Evolutionary conservation across 2,329 filamentous ascomycete species (phyloP), one percentile per base, ranked within the genome.

Genomic region (Hypoxylon sp.): DNA sequence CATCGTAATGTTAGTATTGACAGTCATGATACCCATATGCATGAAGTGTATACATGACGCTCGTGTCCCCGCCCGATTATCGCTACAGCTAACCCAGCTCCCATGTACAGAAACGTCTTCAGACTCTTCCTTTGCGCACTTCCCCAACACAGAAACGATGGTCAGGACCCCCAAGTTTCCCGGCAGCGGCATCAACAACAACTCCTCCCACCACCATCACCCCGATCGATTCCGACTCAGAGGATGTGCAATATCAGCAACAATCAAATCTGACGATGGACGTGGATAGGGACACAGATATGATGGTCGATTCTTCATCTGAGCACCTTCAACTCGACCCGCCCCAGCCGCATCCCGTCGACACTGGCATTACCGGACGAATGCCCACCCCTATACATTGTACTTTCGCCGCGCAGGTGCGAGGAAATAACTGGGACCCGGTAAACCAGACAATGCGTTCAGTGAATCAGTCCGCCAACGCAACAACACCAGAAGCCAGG

Each of bases 371-470:
- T 50, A 80, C 80, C 19, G 82, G 83, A 63, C 85, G 87, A 52
- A 84, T 89, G 77, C 87, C 87, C 2, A 89, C 87, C 1, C 87
- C 87, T 1, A 88, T 89, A n/a, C 84, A 88, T 70, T 84, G 85
- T 66, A 86, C 79, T 55, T 89, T 89, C 73, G 84, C 85, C 1
- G 82, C 83, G 2, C 86, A 89, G 73, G 80, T 87, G 24, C 82
- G 85, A 62, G 85, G 86, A n/a, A 84, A 83, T 70, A 83, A 82
- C 70, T 83, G 84, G 81, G 81, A 81, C 71, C 71, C 80, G 54
- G 63, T 81, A 63, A 75, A 78, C 58, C 74, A 80, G 63, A 76
- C 78, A 68, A 63, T 73, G 10, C 60, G 70, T 77, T 75, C 75
- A 72, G 54, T 71, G 70, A 10, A 81, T 79, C 64, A 80, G 79